Base-by-base conservation (phyloP, 495 filamentous ascomycete genomes). In the Elaphomyces granulatus region DNA sequence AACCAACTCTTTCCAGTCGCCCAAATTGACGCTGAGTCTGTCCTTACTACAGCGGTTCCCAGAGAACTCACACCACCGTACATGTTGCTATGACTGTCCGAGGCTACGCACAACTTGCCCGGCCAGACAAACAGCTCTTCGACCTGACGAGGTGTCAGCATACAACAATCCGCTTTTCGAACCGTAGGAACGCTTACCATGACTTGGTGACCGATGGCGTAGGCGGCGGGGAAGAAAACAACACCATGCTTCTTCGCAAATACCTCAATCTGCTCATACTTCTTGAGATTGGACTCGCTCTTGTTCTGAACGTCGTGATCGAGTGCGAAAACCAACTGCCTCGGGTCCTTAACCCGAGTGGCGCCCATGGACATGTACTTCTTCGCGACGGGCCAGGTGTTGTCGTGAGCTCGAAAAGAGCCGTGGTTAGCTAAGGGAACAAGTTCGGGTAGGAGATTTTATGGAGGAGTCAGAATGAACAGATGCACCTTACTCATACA, bases 251-350 rank as follows among this genome's bases (percentile, higher is more conserved):
- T 69, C 44, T 68, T 70, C 3, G 90, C 90, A 56, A 95, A 94
- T 42, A 77, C 71, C 55, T 94, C 83, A 45, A 98, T 94, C 53
- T 81, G 76, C 3, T 51, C 46, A 53, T 94, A 94, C 51, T 94
- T 95, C 51, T 77, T 75, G 14, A 94, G 56, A 56, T 95, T 95
- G 41, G 74, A 56, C 34, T 85, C 81, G 50, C 62, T 75, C 59
- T 81, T 83, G 58, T 94, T 94, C 50, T 92, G 83, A 1, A 94
- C 84, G 47, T 96, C 87, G 52, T 95, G 90, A 56, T 96, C 88
- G 4, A 96, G 69, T 0, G 87, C 83, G 74, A 93, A 81, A 38
- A 94, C 81, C 6, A 92, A 67, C 63, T 93, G 87, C 3, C 62
- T 44, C n/a, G 69, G 69, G 56, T 85, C 59, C 49, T 85, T 66